Percentiles rank a stretch among this genome's conserved stretches.
Evolutionary conservation across 306 rosid species (phyloP).

Genomic region (Glycyrrhiza uralensis): DNA sequence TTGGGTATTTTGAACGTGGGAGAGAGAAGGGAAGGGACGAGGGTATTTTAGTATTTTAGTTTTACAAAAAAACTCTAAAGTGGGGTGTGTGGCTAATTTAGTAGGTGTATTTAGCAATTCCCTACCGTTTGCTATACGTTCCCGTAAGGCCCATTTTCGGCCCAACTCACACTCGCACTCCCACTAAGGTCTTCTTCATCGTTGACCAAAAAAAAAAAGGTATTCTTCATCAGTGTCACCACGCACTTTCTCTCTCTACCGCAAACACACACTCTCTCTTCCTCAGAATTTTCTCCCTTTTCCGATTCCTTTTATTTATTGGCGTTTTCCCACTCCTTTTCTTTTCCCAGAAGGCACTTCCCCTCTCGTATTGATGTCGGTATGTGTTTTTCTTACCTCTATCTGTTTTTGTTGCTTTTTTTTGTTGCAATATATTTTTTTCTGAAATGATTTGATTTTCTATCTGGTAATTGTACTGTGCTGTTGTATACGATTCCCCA

Average conservation of each 20-base stretch:
- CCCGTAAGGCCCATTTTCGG: constrained; percentile 59
- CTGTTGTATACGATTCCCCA: constrained; percentile 21
- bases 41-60: too few species aligned
- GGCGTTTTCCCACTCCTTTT: constrained; percentile 1
- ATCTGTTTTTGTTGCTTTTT: not conserved
- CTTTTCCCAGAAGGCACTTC: constrained; percentile 27
- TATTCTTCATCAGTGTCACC: too few species aligned
- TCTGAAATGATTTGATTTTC: constrained; percentile 5
- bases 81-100: too few species aligned
- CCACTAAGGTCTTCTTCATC: constrained; percentile 28
- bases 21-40: too few species aligned
- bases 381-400: constrained; percentile 36
- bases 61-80: too few species aligned
- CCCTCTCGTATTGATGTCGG: constrained; percentile 82
- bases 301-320: constrained; percentile 32
- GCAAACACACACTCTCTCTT: not conserved
- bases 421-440: not conserved
- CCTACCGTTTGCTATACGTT: constrained; percentile 2
- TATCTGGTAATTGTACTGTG: constrained; percentile 9
- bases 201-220: too few species aligned
- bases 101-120: too few species aligned
- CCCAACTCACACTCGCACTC: constrained; percentile 42
- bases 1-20: too few species aligned
- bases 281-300: constrained; percentile 26
- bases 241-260: constrained; percentile 24